phyloP scores from a whole-genome alignment of 2,329 filamentous ascomycete species.

The Malbranchea zuffiana region DNA sequence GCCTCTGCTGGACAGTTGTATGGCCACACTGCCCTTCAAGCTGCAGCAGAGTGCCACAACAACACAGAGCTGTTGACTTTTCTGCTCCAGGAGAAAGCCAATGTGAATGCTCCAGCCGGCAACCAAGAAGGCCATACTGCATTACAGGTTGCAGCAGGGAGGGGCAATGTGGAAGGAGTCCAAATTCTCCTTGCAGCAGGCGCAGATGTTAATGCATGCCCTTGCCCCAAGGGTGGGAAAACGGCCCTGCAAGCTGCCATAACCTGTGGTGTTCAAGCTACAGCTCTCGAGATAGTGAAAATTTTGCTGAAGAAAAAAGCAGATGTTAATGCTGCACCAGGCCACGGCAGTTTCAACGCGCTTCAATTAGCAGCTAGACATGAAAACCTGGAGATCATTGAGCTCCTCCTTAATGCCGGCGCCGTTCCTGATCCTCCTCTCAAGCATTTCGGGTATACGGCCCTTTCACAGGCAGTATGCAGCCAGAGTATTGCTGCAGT shows the following conservation, averaged over 20 bases:
- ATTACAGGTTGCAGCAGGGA: slow-evolving; percentile 14
- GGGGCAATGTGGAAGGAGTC: slow-evolving; percentile 14
- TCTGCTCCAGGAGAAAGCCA: slow-evolving; percentile 29
- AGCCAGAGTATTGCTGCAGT: background rate
- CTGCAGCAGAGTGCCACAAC: slow-evolving; percentile 5
- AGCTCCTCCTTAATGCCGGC: slow-evolving; percentile 3
- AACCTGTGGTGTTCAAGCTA: slow-evolving; percentile 3
- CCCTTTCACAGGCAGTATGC: slow-evolving; percentile 3
- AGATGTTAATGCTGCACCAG: slow-evolving; percentile 5
- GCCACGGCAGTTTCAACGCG: background rate
- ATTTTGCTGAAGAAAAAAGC: slow-evolving; percentile 1
- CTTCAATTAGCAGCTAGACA: slow-evolving; percentile 2
- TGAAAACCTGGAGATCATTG: slow-evolving; percentile 10
- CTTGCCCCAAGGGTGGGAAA: slow-evolving; percentile 10
- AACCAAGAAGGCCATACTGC: slow-evolving; percentile 11
- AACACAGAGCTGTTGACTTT: slow-evolving; percentile 12
- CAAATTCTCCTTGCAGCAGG: slow-evolving; percentile 14
- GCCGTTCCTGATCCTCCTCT: background rate
- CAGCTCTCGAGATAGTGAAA: slow-evolving; percentile 1
- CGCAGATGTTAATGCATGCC: slow-evolving; percentile 15
- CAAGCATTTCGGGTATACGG: background rate
- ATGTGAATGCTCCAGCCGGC: slow-evolving; percentile 22
- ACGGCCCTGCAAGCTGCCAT: slow-evolving; percentile 21
- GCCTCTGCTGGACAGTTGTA: slow-evolving; percentile 6
- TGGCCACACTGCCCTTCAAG: slow-evolving; percentile 14